Conservation (phyloP, 441 rosid genomes). For the Cnidoscolus chayamansa region DNA sequence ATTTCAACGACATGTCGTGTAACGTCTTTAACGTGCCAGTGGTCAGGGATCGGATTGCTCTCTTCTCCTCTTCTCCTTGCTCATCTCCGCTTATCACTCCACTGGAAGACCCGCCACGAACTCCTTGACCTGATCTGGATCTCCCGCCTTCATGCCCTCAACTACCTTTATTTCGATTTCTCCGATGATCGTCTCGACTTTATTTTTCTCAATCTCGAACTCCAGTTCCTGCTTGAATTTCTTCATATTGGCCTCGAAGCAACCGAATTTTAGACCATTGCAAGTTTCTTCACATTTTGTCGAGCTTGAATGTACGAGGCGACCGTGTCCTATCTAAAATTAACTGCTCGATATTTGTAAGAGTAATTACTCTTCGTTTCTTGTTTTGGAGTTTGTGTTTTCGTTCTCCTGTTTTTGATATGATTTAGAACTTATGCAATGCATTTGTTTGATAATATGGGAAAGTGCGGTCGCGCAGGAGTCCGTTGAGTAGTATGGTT, state of each 20-base stretch:
- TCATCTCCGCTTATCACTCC: constrained; percentile 31
- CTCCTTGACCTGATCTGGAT: constrained; percentile 45
- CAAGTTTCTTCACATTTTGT: constrained; percentile 63
- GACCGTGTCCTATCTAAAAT: constrained; percentile 39
- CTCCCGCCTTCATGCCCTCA: constrained; percentile 64
- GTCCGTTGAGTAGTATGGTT: constrained; percentile 65
- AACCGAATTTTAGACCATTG: constrained; percentile 67
- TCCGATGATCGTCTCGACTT: constrained; percentile 68
- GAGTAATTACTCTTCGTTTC: constrained; percentile 35
- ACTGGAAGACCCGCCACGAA: constrained; percentile 61
- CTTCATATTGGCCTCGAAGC: constrained; percentile 57
- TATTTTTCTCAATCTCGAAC: constrained; percentile 35
- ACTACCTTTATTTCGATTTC: constrained; percentile 48
- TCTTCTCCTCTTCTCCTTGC: constrained; percentile 18
- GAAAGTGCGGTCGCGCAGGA: constrained; percentile 53
- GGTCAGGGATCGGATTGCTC: not conserved
- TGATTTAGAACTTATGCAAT: constrained; percentile 72
- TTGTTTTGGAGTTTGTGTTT: constrained; percentile 53
- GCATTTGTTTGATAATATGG: constrained; percentile 86
- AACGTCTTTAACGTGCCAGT: too few relatives aligned
- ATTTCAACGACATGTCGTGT: too few relatives aligned
- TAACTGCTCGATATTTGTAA: constrained; percentile 49
- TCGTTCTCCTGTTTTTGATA: constrained; percentile 73
- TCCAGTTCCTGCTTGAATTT: constrained; percentile 46
- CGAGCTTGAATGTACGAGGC: constrained; percentile 67